phyloP scores from a whole-genome alignment of 2,329 filamentous ascomycete species.

The Teratosphaeriaceae sp. region DNA sequence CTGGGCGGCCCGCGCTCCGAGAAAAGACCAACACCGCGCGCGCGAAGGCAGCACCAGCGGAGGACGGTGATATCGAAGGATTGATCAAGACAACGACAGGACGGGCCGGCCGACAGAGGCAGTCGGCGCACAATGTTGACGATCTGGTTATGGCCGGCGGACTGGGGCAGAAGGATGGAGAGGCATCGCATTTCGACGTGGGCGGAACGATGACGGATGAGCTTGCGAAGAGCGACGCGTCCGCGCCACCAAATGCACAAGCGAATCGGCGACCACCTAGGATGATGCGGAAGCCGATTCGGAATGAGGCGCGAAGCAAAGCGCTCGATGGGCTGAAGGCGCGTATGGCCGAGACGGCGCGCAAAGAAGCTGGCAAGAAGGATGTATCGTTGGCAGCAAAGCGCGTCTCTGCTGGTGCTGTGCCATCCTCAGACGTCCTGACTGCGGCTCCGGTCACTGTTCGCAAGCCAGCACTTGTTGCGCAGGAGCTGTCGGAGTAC shows the following conservation, averaged over 20 bases:
- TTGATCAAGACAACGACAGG: constrained; percentile 22
- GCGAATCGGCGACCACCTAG: constrained; percentile 17
- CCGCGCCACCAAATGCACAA: constrained; percentile 11
- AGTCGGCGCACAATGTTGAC: constrained; percentile 13
- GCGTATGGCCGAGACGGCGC: constrained; percentile 26
- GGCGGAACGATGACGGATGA: constrained; percentile 17
- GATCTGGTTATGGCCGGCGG: constrained; percentile 26
- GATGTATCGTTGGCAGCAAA: constrained; percentile 1
- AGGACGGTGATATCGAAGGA: constrained; percentile 19
- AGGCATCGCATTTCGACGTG: constrained; percentile 9
- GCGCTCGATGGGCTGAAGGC: constrained; percentile 28
- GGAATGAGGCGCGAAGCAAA: constrained; percentile 20
- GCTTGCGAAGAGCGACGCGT: constrained; percentile 20
- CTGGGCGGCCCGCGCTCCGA: constrained; percentile 19
- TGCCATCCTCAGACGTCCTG: constrained; percentile 9
- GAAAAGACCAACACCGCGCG: constrained; percentile 26
- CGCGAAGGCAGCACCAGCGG: constrained; percentile 9
- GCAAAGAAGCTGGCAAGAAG: constrained; percentile 10
- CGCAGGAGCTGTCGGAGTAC: constrained; percentile 13
- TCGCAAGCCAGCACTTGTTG: constrained; percentile 2
- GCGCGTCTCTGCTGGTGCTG: neutral
- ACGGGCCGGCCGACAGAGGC: constrained; percentile 17
- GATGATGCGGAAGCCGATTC: constrained; percentile 20
- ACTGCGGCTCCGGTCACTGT: neutral
- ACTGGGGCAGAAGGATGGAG: constrained; percentile 13